Base-by-base conservation (phyloP, 257 asterid genomes). In the Rehmannia glutinosa region DNA sequence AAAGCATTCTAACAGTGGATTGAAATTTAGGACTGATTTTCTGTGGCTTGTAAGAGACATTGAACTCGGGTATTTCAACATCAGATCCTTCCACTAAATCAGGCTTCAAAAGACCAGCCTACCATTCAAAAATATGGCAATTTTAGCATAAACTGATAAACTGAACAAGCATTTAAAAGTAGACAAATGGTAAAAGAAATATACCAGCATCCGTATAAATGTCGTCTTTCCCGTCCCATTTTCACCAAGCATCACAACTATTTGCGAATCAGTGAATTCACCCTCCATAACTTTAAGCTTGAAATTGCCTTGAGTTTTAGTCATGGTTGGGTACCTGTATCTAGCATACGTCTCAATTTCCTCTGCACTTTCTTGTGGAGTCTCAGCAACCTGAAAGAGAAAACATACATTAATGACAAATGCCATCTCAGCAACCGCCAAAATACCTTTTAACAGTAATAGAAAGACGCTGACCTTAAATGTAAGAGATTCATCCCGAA, bases 201-300 rank as follows among this genome's bases (percentile, higher is more conserved):
- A 30, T 80, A 91, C 97, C 97, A 94, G 95, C 99, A 94, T 87
- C 52, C 97, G 78, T 69, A 94, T 94, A 58, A 94, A 94, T 68
- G 99, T 94, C 0, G 99, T 94, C 82, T 94, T 94, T 55, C 99
- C 99, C 13, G 97, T 94, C 49, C 99, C 99, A 70, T 94, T 94
- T 82, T 94, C 99, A 64, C 99, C 99, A 53, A 94, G 97, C 99
- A 94, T 94, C 72, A 94, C 99, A 78, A 94, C 56, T n/a, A 94
- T 94, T 77, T 94, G 99, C 23, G 99, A 94, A 73, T 94, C 99
- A 17, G 99, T 91, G 76, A 94, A 94, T 81, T 94, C 99, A 41
- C 99, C 99, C 88, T 94, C 97, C 60, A 78, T 10, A 23, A 88
- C 99, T 85, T 88, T 90, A 56, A 93, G 97, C 70, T 46, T 85